Percentiles rank a stretch among this genome's conserved stretches.
Evolutionary conservation across 768 basidiomycete species (phyloP).

Genomic region (Pulveroboletus sp.): DNA sequence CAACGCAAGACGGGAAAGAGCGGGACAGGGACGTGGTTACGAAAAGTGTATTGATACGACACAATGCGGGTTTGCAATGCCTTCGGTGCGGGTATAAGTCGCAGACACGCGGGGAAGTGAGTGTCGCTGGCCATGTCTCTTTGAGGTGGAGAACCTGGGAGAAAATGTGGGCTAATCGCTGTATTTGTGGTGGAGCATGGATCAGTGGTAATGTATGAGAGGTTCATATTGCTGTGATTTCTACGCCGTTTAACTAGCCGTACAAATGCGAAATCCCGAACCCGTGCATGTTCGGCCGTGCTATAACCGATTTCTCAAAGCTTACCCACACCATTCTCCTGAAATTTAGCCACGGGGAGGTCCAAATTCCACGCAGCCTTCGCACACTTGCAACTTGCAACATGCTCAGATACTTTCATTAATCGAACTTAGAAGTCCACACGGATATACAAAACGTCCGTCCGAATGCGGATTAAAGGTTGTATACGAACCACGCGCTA

Average conservation of each 20-base stretch:
- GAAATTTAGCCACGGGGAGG: too few species aligned
- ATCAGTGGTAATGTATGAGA: conserved; percentile 17
- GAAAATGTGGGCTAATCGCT: conserved; percentile 54
- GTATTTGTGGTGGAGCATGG: conserved; percentile 76
- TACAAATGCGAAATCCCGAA: too few species aligned
- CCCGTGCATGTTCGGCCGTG: too few species aligned
- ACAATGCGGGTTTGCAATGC: conserved; percentile 43
- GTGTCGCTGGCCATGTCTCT: conserved; percentile 32
- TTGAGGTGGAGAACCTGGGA: conserved; percentile 63
- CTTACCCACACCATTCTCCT: too few species aligned
- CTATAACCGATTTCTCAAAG: too few species aligned
- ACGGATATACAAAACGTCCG: background rate
- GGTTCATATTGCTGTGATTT: background rate
- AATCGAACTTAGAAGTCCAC: background rate
- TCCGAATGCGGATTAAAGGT: conserved; percentile 27
- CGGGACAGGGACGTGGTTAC: conserved; percentile 59
- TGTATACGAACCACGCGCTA: conserved; percentile 57
- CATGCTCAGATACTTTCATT: background rate
- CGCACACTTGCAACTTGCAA: background rate
- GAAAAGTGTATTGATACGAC: conserved; percentile 50
- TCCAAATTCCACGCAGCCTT: background rate
- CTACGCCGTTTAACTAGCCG: too few species aligned
- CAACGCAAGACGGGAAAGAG: conserved; percentile 36
- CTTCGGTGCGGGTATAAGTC: conserved; percentile 64
- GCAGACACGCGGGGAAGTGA: conserved; percentile 37